A percentile compares a stretch with the other conserved stretches of the same genome.
Evolutionary conservation across 768 basidiomycete species (phyloP).

Genomic region (Pleurotus giganteus): DNA sequence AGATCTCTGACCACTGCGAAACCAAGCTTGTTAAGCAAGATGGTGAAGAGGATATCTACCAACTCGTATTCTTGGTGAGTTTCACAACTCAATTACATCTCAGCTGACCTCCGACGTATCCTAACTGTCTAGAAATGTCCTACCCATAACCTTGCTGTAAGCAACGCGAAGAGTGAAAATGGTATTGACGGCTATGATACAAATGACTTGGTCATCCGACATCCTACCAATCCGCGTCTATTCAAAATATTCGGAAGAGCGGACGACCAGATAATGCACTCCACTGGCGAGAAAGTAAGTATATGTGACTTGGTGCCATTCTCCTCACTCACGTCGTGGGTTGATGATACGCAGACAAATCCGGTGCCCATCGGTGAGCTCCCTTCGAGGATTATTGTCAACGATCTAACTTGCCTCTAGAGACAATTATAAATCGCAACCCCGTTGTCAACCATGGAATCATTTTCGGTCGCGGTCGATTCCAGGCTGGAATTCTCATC

Average conservation of each 20-base stretch:
- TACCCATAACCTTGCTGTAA: slow-evolving; percentile 22
- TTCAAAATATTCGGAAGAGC: slow-evolving; percentile 39
- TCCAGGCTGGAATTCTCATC: slow-evolving; percentile 39
- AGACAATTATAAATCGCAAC: slow-evolving; percentile 30
- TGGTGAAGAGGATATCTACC: slow-evolving; percentile 12
- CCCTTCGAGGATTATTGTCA: neutral
- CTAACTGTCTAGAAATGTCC: slow-evolving; percentile 12
- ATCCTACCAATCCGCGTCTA: slow-evolving; percentile 33
- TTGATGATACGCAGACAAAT: slow-evolving; percentile 27
- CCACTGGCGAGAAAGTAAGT: slow-evolving; percentile 38
- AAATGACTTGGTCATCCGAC: slow-evolving; percentile 36
- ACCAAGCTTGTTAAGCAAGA: slow-evolving; percentile 12
- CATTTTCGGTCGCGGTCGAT: slow-evolving; percentile 40
- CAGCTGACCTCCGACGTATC: neutral
- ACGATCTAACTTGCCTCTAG: slow-evolving; percentile 9
- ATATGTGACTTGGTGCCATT: neutral
- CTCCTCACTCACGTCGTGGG: neutral
- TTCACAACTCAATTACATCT: neutral
- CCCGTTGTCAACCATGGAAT: slow-evolving; percentile 28
- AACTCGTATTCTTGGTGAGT: slow-evolving; percentile 10
- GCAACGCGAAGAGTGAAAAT: slow-evolving; percentile 28
- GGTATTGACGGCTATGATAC: slow-evolving; percentile 33
- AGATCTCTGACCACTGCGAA: slow-evolving; percentile 16
- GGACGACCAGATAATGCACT: slow-evolving; percentile 46
- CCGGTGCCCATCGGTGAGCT: slow-evolving; percentile 32